Evolutionary conservation across 352 stramenopile genomes (phyloP).

Genomic region (Globisporangium takayamanum): DNA sequence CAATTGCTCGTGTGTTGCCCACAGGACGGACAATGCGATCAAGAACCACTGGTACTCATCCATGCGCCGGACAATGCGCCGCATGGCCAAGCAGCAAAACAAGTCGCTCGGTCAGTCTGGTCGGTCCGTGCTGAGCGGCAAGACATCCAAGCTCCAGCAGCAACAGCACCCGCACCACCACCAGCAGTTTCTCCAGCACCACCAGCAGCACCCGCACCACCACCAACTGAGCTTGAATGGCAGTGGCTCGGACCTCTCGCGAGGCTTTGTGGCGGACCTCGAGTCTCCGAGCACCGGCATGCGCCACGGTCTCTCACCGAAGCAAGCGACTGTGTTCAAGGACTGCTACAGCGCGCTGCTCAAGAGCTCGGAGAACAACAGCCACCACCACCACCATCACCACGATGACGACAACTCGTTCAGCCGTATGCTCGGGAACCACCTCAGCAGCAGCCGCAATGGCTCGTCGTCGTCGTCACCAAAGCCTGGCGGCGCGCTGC

Average conservation of each 20-base stretch:
- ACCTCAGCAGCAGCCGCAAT: constrained; percentile 3
- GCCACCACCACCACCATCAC: not conserved
- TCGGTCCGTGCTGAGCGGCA: constrained; percentile 19
- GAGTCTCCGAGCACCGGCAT: constrained; percentile 13
- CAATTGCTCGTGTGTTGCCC: not conserved
- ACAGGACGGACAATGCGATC: constrained; percentile 83
- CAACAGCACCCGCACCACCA: constrained; percentile 6
- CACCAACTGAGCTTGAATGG: constrained; percentile 4
- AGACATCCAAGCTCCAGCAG: constrained; percentile 22
- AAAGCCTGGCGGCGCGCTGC: constrained; percentile 3
- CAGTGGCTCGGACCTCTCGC: constrained; percentile 3
- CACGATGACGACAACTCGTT: constrained; percentile 4
- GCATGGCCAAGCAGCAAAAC: constrained; percentile 84
- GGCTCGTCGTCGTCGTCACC: not conserved
- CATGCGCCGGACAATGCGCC: constrained; percentile 87
- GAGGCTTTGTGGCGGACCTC: constrained; percentile 1
- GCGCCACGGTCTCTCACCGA: constrained; percentile 38
- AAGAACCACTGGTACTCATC: constrained; percentile 91
- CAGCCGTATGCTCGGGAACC: constrained; percentile 10
- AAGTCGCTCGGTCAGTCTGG: constrained; percentile 42
- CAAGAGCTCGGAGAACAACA: constrained; percentile 38
- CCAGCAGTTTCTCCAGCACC: constrained; percentile 3
- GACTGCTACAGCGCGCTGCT: constrained; percentile 72
- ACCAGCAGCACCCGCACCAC: constrained; percentile 1
- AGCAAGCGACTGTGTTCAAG: constrained; percentile 61